These are phyloP conservation scores for Phialophora verrucosa DNA, from an alignment of 2,329 filamentous ascomycete species.

Conservation along the genomic window DNA sequence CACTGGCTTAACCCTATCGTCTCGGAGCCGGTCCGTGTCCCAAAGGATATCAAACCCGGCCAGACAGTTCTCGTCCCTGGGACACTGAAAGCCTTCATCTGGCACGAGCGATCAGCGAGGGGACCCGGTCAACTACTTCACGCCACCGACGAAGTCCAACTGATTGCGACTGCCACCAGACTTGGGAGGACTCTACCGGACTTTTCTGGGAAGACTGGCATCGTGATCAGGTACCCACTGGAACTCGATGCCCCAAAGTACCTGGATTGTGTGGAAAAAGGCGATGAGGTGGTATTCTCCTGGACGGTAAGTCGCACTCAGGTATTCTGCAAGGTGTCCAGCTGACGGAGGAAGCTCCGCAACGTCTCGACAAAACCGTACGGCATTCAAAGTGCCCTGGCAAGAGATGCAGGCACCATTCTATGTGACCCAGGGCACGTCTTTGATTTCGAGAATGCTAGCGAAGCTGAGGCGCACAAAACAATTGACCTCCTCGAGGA, in stretches of 20 bases:
- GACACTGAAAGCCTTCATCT: slow-evolving; percentile 4
- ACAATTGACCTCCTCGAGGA: not conserved
- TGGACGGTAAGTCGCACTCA: not conserved
- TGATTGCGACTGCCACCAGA: not conserved
- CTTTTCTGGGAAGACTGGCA: not conserved
- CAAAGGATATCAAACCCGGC: slow-evolving; percentile 5
- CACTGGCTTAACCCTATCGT: slow-evolving; percentile 4
- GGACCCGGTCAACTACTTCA: slow-evolving; percentile 3
- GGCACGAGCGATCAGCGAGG: not conserved
- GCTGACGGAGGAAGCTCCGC: not conserved
- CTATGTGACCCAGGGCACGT: not conserved
- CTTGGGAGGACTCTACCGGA: slow-evolving; percentile 3
- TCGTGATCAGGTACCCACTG: not conserved
- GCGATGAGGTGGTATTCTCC: slow-evolving; percentile 3
- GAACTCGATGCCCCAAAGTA: not conserved
- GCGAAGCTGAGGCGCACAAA: not conserved
- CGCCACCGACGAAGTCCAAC: slow-evolving; percentile 1
- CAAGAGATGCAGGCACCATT: slow-evolving; percentile 1
- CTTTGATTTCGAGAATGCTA: slow-evolving; percentile 4
- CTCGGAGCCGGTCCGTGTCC: not conserved
- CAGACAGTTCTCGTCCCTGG: slow-evolving; percentile 1
- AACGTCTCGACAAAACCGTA: slow-evolving; percentile 8
- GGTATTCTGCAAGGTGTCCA: not conserved
- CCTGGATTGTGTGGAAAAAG: slow-evolving; percentile 6
- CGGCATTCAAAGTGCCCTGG: not conserved